Conservation (phyloP, 2,329 filamentous ascomycete genomes). For the Pezicula carpinea region DNA sequence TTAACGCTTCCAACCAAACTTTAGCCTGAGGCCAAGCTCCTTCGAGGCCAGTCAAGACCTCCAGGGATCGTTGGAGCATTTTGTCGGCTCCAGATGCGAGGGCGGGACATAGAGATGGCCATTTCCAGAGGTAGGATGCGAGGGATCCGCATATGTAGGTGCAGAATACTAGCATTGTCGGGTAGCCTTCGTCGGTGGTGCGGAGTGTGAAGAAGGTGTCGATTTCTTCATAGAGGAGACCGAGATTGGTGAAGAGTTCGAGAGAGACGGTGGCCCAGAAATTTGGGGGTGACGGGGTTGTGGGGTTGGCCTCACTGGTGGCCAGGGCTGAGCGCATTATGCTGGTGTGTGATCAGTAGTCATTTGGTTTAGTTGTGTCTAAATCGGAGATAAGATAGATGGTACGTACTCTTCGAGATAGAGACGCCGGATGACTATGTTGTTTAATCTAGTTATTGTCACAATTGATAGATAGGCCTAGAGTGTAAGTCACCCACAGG, state of each 20-base stretch:
- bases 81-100: constrained; percentile 20
- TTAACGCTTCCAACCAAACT: no score
- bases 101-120: constrained; percentile 25
- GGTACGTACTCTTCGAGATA: constrained; percentile 23
- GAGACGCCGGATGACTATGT: constrained; percentile 32
- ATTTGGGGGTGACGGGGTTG: constrained; percentile 12
- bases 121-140: constrained; percentile 26
- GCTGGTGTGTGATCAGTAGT: background rate
- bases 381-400: constrained; percentile 2
- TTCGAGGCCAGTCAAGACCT: constrained; percentile 21
- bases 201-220: constrained; percentile 27
- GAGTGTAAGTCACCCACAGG: background rate
- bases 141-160: constrained; percentile 36
- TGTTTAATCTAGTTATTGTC: constrained; percentile 32
- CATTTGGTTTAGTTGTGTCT: no score
- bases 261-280: constrained; percentile 26
- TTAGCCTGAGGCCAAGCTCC: constrained; percentile 18
- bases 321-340: background rate
- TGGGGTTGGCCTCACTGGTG: constrained; percentile 1
- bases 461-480: constrained; percentile 30
- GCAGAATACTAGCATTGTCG: constrained; percentile 33
- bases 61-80: constrained; percentile 22
- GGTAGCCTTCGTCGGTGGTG: constrained; percentile 22
- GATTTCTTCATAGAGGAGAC: constrained; percentile 32
- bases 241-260: constrained; percentile 32